Base-by-base conservation (phyloP, 2,329 filamentous ascomycete genomes). In the Chalara sp. region DNA sequence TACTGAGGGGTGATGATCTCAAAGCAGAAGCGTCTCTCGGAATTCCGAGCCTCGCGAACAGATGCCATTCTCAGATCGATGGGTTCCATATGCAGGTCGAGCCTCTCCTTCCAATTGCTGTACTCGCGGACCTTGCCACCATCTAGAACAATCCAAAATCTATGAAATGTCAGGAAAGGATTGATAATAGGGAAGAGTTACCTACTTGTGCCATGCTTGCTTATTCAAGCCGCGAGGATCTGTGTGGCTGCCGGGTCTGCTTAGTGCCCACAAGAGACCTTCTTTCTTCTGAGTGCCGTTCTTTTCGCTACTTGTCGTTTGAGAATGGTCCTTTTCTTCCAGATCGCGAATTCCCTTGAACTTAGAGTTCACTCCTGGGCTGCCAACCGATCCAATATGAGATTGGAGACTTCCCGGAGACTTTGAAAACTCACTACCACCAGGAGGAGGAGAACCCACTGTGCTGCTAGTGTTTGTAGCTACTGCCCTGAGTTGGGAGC, bases 121-220 rank as follows among this genome's bases (percentile, higher is more conserved):
- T 99, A 99, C 65, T 99, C 93, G 1, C 92, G 96, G 12, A 99
- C 77, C 66, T 93, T 96, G 29, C 93, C 93, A 68, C 96, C 91
- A 66, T 97, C 95, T 43, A 99, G 76, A 2, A 99, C 93, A 57
- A 99, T 95, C 93, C 93, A 99, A 70, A 97, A 99, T 65, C 90
- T 95, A 61, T 10, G 21, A 21, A 21, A 21, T 3, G 21, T 21
- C 21, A 21, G 21, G 21, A 21, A 21, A 21, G 3, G 21, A 21
- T 21, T 21, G 21, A 21, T 21, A 21, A 3, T 21, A 21, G 21
- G 21, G 21, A 21, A 2, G 6, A 11, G 43, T 29, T 42, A 79
- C 86, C 72, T 75, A 95, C 88, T 99, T 99, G 69, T 99, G 93
- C 93, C 93, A 99, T 47, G 89, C 91, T 69, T 95, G 90, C 67